A percentile compares a stretch with the other conserved stretches of the same genome.
Evolutionary conservation across 2,329 filamentous ascomycete species (phyloP).

Genomic region (Diplodia corticola): DNA sequence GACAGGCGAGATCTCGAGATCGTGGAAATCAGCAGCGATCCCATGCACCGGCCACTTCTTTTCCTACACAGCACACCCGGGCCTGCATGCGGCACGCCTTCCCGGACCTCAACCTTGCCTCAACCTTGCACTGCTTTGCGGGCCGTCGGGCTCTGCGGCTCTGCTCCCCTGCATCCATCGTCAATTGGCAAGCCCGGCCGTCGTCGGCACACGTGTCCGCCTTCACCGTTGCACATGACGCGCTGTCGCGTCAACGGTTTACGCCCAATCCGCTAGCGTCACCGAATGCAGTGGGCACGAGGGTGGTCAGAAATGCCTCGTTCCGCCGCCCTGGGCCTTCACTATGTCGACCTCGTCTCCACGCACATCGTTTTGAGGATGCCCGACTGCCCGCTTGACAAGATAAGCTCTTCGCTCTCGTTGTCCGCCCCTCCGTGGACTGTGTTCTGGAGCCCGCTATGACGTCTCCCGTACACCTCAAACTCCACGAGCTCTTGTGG

Average conservation of each 20-base stretch:
- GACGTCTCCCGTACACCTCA: conserved; percentile 12
- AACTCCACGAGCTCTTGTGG: conserved; percentile 24
- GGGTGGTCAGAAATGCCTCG: conserved; percentile 4
- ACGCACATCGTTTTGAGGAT: conserved; percentile 8
- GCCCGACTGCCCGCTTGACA: conserved; percentile 5
- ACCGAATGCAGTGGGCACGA: neutral
- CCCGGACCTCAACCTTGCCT: neutral
- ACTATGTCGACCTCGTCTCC: neutral
- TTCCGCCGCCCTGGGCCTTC: neutral
- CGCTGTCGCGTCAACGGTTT: neutral
- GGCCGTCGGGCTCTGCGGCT: neutral
- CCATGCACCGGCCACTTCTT: neutral
- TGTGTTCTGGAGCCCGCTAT: neutral
- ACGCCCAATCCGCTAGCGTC: conserved; percentile 5
- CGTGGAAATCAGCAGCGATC: neutral
- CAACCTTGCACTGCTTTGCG: neutral
- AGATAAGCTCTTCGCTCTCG: conserved; percentile 26
- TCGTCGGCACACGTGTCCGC: neutral
- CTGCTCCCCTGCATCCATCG: neutral
- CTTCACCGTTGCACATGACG: neutral
- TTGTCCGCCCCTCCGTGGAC: conserved; percentile 9
- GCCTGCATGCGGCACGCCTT: neutral
- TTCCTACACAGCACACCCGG: neutral
- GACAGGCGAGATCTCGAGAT: neutral
- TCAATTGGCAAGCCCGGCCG: too few relatives aligned